Evolutionary conservation across 164 flowering plant species (phyloP).

Genomic region (Euptelea pleiosperma): DNA sequence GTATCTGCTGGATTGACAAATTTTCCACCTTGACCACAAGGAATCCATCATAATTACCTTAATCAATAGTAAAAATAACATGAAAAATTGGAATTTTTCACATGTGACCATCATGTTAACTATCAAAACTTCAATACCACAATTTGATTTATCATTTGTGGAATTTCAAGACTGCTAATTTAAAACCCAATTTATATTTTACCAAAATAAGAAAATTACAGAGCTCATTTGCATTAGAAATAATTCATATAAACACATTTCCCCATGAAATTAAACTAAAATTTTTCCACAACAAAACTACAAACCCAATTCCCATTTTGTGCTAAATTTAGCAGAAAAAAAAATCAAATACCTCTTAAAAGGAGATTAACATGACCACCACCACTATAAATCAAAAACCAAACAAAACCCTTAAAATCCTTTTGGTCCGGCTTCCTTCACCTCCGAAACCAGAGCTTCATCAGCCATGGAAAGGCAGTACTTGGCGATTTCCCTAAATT

Average conservation of each 20-base stretch:
- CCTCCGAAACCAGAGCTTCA: constrained; percentile 26
- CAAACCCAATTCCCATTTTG: not conserved
- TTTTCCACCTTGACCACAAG: too few relatives aligned
- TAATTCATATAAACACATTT: not conserved
- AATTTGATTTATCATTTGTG: not conserved
- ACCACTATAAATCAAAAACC: constrained; percentile 2
- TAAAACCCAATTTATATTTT: not conserved
- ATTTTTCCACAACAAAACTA: not conserved
- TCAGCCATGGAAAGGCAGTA: constrained; percentile 79
- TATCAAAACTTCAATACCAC: not conserved
- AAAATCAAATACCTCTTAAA: constrained; percentile 10
- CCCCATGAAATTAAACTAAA: not conserved
- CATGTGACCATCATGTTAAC: not conserved
- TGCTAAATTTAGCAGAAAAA: not conserved
- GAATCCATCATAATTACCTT: too few relatives aligned
- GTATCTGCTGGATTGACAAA: too few relatives aligned
- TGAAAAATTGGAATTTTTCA: too few relatives aligned
- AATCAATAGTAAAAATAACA: too few relatives aligned
- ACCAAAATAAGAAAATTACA: not conserved
- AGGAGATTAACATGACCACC: constrained; percentile 1
- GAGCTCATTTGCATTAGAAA: not conserved
- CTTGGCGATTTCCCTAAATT: constrained; percentile 82
- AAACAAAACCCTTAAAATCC: constrained; percentile 41
- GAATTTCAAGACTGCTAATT: not conserved
- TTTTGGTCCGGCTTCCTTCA: constrained; percentile 40